Conservation (phyloP, 2,329 filamentous ascomycete genomes). For the Penicillium sp. region DNA sequence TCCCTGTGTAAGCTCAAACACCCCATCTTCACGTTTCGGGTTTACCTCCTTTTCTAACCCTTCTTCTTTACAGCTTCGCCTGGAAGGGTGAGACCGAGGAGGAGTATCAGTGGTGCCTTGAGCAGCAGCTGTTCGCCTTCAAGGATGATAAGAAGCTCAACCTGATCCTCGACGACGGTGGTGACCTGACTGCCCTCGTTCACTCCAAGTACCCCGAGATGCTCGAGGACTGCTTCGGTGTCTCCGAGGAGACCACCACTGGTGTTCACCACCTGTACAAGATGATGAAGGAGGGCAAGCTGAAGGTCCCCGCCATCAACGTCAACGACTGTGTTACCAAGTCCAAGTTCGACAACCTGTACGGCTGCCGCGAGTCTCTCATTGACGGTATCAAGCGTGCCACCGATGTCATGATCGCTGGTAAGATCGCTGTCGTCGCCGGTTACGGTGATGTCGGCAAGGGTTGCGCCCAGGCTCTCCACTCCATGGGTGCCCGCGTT, state of each 20-base stretch:
- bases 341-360: conserved; percentile 99
- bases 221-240: conserved; percentile 97
- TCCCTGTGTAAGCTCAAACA: conserved; percentile 67
- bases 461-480: conserved; percentile 93
- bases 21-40: background rate
- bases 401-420: conserved; percentile 99
- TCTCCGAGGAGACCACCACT: conserved; percentile 99
- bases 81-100: conserved; percentile 96
- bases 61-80: conserved; percentile 54
- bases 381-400: conserved; percentile 99
- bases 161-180: conserved; percentile 98
- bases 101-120: conserved; percentile 99
- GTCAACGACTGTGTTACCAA: conserved; percentile 99
- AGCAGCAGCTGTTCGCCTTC: conserved; percentile 95
- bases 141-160: conserved; percentile 96
- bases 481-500: conserved; percentile 96
- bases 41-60: background rate
- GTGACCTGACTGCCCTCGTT: conserved; percentile 93
- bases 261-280: conserved; percentile 99
- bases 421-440: conserved; percentile 96
- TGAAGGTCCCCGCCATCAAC: conserved; percentile 95
- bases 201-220: conserved; percentile 98
- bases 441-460: conserved; percentile 99
- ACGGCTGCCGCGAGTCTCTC: conserved; percentile 98
- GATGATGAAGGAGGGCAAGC: conserved; percentile 89